Conservation (phyloP, 768 basidiomycete species). For the Phylloporus scabripes region DNA sequence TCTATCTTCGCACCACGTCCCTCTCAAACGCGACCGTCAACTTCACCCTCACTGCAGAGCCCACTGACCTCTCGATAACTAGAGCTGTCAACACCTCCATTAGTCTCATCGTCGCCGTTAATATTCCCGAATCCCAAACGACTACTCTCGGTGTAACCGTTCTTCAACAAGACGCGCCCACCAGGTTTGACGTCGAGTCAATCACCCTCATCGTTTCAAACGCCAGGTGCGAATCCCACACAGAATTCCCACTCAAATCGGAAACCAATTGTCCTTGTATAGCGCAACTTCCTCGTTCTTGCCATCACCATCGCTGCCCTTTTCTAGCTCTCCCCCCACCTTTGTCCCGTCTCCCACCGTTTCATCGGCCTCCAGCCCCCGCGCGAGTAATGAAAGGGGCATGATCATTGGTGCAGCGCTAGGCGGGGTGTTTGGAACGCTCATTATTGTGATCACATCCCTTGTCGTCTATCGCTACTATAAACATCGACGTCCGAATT, state of each 20-base stretch:
- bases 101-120: constrained; percentile 34
- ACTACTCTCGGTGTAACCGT: constrained; percentile 43
- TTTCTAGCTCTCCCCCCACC: constrained; percentile 20
- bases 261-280: background rate
- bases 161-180: constrained; percentile 20
- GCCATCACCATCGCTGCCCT: constrained; percentile 20
- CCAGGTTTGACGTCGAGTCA: constrained; percentile 35
- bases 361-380: constrained; percentile 5
- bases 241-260: background rate
- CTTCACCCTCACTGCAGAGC: constrained; percentile 41
- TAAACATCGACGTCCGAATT: background rate
- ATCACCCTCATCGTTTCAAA: constrained; percentile 36
- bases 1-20: constrained; percentile 40
- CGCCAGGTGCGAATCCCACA: constrained; percentile 26
- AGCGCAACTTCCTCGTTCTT: constrained; percentile 27
- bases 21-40: constrained; percentile 49
- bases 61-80: constrained; percentile 32
- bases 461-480: constrained; percentile 9
- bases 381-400: background rate
- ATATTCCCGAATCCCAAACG: constrained; percentile 36
- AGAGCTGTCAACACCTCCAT: constrained; percentile 39
- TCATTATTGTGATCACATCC: constrained; percentile 9
- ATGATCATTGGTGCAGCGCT: constrained; percentile 15
- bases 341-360: constrained; percentile 2
- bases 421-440: constrained; percentile 7